Conservation (phyloP, 768 basidiomycete species). For the Cyclocybe aegerita region DNA sequence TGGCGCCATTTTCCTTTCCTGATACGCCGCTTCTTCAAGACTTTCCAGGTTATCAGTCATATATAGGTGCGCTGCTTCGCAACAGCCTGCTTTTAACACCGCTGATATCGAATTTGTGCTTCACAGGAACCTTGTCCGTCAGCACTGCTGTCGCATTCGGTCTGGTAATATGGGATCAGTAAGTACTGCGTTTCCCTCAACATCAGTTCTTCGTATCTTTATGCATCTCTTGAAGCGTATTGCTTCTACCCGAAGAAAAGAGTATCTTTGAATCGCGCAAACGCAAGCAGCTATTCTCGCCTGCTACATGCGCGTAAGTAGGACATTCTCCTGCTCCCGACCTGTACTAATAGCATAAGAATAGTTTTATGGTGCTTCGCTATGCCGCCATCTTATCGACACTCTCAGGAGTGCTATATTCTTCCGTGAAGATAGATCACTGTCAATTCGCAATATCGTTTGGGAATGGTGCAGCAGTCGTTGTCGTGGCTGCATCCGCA, state of each 20-base stretch:
- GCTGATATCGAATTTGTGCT: not conserved
- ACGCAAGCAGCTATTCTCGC: conserved; percentile 22
- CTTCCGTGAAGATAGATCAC: conserved; percentile 23
- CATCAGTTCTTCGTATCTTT: not conserved
- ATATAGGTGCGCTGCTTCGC: conserved; percentile 8
- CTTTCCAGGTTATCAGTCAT: conserved; percentile 13
- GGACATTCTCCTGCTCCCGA: not conserved
- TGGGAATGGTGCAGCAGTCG: conserved; percentile 27
- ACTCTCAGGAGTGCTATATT: conserved; percentile 25
- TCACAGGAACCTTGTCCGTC: conserved; percentile 16
- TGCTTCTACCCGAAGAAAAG: conserved; percentile 27
- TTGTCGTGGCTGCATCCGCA: conserved; percentile 29
- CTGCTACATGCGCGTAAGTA: conserved; percentile 30
- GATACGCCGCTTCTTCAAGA: conserved; percentile 10
- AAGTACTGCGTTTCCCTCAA: not conserved
- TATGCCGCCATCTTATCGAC: conserved; percentile 31
- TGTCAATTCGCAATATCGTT: conserved; percentile 29
- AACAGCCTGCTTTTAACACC: not conserved
- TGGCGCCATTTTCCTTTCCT: conserved; percentile 10
- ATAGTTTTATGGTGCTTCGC: conserved; percentile 31
- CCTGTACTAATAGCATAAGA: not conserved
- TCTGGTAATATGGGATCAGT: conserved; percentile 34
- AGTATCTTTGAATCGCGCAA: conserved; percentile 23
- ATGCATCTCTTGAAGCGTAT: conserved; percentile 18
- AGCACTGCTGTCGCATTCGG: conserved; percentile 28